Base-by-base conservation (phyloP, 306 rosid species). In the Astragalus membranaceus region DNA sequence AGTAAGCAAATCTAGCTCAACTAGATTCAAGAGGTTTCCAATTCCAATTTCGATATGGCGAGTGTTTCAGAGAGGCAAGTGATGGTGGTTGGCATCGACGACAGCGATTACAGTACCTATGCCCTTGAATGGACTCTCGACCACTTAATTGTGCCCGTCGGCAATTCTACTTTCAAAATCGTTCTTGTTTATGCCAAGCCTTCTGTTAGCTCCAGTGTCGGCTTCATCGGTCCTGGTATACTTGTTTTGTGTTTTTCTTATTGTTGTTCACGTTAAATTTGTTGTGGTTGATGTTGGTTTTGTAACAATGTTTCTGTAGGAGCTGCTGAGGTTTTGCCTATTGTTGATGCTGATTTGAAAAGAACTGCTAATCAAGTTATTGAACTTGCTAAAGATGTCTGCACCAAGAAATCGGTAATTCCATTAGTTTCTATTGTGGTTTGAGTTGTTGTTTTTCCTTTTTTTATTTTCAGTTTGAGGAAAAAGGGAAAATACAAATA, bases 151-250 rank as follows among this genome's bases (percentile, higher is more conserved):
- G 0, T 50, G 0, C 73, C 87, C 0, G 6, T 62, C 0, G 0
- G 61, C 1, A 72, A 58, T 64, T 26, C 72, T 13, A 74, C 81
- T 5, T 88, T 86, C 84, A 86, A 85, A 59, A 87, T 92, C 49
- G 50, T 89, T 74, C 58, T 89, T 52, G 86, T 88, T 50, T 79
- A 87, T 78, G 85, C 92, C 54, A 92, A 80, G 64, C 89, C 91
- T 67, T 0, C 74, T 56, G 51, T 84, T 46, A 1, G 62, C 60
- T 3, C 90, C 36, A 52, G 58, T 37, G 81, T 86, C 30, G 87
- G 95, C 13, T 67, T 89, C 60, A 70, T 80, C n/a, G 97, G 95
- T n/a, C 94, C 92, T 12, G 96, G 96, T 87, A 64, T 10, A 1
- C 10, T 14, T 26, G 10, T 26, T 0, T 11, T 15, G 0, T 10